Conservation (phyloP, 352 stramenopile genomes). For the Elongisporangium undulatum region DNA sequence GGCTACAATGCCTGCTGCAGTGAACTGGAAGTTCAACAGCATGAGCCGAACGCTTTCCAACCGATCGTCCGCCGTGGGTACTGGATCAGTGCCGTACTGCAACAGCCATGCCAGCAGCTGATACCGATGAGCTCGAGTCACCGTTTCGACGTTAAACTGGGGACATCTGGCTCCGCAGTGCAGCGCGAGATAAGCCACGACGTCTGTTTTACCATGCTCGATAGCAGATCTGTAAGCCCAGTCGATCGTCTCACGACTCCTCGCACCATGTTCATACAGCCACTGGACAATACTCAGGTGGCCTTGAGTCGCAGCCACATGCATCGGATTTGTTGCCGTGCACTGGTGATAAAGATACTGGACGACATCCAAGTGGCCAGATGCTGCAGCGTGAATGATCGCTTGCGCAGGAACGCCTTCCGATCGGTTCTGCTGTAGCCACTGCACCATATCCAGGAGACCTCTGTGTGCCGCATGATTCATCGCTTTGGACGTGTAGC, state of each 20-base stretch:
- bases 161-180: neutral
- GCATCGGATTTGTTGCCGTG: too few species aligned
- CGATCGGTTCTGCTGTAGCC: too few species aligned
- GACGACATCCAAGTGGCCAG: too few species aligned
- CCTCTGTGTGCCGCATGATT: too few species aligned
- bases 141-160: neutral
- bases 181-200: neutral
- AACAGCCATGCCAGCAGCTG: neutral
- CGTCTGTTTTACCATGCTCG: neutral
- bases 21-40: neutral
- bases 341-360: too few species aligned
- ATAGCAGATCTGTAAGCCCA: neutral
- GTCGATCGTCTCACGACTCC: neutral
- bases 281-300: neutral
- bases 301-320: too few species aligned
- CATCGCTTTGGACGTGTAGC: neutral
- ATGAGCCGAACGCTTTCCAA: neutral
- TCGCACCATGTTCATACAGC: neutral
- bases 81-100: neutral
- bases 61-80: neutral
- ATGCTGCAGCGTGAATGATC: too few species aligned
- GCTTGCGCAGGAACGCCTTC: too few species aligned
- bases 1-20: too few species aligned
- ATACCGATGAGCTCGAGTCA: neutral
- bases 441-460: too few species aligned